Evolutionary conservation across 1,284 basidiomycete genomes (phyloP), one percentile per base, ranked within the genome.

Genomic region (Papiliotrema flavescens): DNA sequence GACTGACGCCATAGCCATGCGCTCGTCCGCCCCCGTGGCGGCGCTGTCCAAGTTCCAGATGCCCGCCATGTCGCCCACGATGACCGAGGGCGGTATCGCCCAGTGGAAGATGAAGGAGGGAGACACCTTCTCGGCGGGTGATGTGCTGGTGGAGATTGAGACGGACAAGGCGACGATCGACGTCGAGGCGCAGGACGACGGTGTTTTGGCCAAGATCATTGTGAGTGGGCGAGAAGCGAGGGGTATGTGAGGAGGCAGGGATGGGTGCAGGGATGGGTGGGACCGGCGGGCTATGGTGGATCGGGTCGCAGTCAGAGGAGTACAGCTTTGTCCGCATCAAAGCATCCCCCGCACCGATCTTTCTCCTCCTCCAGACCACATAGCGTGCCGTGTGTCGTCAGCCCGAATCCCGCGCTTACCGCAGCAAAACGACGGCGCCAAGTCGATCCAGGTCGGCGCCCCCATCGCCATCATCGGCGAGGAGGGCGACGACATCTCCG

Each of bases 141-240:
- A 99, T 67, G 94, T 99, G 59, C 63, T 83, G 40, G 74, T 83
- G 50, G 82, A 83, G 73, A 81, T 99, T 71, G 94, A 98, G 86
- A 98, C 95, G 49, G 94, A 98, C 85, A 98, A 98, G 83, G 95
- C 95, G 17, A 95, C 92, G 41, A 98, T 98, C 78, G 95, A 98
- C 78, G 95, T 98, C 24, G 95, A 98, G 79, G 92, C 95, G 15
- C 92, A 93, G 79, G 95, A 98, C 48, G 94, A 98, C 65, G 95
- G 95, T 71, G 79, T 97, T 59, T 80, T 98, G 57, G 94, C 89
- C 52, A 98, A 97, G 83, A 96, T 83, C 65, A 69, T 83, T 51
- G 80, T 81, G 62, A 61, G 79, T 76, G 13, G 9, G 13, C 40
- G n/a, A n/a, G n/a, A n/a, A n/a, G n/a, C n/a, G n/a, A n/a, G n/a